Conservation (phyloP, 345 rosid species). For the Lumnitzera littorea region DNA sequence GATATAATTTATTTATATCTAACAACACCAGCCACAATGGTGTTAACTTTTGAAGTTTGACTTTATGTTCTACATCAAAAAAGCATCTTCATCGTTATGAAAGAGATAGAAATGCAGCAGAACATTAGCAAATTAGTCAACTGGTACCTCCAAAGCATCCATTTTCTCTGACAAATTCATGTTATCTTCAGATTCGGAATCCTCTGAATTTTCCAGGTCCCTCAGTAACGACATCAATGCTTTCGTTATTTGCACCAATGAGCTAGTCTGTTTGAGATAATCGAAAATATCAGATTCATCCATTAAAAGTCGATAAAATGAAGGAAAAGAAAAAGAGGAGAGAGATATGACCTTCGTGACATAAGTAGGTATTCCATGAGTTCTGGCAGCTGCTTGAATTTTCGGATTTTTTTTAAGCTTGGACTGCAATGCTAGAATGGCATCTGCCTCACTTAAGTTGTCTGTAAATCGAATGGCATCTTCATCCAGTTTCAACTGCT, state of each 20-base stretch:
- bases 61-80: not conserved
- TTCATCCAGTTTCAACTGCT: slow-evolving; percentile 52
- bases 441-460: slow-evolving; percentile 76
- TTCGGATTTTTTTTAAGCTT: slow-evolving; percentile 76
- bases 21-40: no score
- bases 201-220: slow-evolving; percentile 42
- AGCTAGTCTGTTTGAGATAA: slow-evolving; percentile 57
- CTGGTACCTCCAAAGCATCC: slow-evolving; percentile 74
- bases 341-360: slow-evolving; percentile 52
- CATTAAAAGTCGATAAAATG: not conserved
- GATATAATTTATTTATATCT: no score
- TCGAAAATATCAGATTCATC: slow-evolving; percentile 5
- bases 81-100: not conserved
- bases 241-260: slow-evolving; percentile 66
- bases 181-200: slow-evolving; percentile 38
- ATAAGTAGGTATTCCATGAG: slow-evolving; percentile 61
- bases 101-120: no score
- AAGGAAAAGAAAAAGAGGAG: not conserved
- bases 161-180: slow-evolving; percentile 49
- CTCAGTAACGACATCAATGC: slow-evolving; percentile 43
- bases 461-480: slow-evolving; percentile 44
- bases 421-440: slow-evolving; percentile 70
- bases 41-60: no score
- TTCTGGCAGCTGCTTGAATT: slow-evolving; percentile 65
- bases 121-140: not conserved